phyloP scores from a whole-genome alignment of 441 rosid genomes.

The Lepidium campestre region DNA sequence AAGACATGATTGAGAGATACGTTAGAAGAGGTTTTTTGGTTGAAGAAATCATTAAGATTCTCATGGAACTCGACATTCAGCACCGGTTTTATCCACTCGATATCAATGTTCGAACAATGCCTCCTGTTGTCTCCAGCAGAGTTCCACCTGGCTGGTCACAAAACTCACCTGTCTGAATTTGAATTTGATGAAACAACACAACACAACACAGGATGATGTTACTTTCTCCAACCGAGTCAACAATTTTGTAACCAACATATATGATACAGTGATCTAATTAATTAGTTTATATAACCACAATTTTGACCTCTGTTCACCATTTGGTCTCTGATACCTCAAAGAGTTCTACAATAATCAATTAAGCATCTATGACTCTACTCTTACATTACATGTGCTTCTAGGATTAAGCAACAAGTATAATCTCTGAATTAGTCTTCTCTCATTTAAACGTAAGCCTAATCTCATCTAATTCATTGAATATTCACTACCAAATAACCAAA shows the following conservation, averaged over 20 bases:
- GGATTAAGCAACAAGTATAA: conserved; percentile 44
- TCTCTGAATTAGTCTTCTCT: neutral
- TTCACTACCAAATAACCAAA: conserved; percentile 42
- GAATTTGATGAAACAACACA: neutral
- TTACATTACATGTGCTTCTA: conserved; percentile 37
- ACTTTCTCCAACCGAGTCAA: neutral
- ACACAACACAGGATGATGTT: neutral
- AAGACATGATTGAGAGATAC: conserved; percentile 60
- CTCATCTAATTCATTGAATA: conserved; percentile 47
- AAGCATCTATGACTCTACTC: conserved; percentile 48
- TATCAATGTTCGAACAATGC: conserved; percentile 54
- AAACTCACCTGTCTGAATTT: conserved; percentile 14
- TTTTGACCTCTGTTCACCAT: conserved; percentile 11
- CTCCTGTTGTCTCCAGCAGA: conserved; percentile 30
- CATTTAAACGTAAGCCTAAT: conserved; percentile 32
- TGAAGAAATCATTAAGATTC: conserved; percentile 60
- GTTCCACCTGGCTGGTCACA: conserved; percentile 37
- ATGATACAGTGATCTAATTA: conserved; percentile 4
- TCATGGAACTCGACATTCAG: conserved; percentile 62
- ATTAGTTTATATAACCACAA: neutral
- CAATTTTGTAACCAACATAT: conserved; percentile 23
- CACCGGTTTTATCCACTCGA: conserved; percentile 62
- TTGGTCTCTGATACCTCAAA: neutral
- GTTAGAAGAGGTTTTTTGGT: conserved; percentile 48
- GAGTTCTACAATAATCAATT: conserved; percentile 11